Conservation (phyloP, 345 rosid genomes). For the Aquilaria sinensis region DNA sequence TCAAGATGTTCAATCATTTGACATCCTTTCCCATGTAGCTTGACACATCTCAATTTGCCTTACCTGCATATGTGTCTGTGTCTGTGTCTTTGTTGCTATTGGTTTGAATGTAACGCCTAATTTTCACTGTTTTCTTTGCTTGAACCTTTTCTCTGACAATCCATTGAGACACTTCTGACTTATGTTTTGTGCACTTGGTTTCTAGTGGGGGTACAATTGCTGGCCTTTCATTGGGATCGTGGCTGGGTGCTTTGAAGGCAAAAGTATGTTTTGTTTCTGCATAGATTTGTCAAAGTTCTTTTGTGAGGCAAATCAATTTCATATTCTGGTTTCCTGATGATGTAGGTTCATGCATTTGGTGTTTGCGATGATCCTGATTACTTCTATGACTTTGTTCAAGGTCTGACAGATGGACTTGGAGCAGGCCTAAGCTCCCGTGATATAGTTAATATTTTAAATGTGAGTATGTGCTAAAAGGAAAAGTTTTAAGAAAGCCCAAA, state of each 20-base stretch:
- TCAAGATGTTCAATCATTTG: no score
- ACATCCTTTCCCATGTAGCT: no score
- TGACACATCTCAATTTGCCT: no score
- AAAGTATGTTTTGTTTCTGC: slow-evolving; percentile 38
- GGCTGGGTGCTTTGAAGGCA: slow-evolving; percentile 69
- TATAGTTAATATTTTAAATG: slow-evolving; percentile 60
- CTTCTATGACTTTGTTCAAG: slow-evolving; percentile 82
- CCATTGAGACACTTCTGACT: not conserved
- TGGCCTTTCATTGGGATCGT: slow-evolving; percentile 79
- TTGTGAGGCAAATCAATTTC: slow-evolving; percentile 1
- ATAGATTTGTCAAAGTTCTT: slow-evolving; percentile 2
- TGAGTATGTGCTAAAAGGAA: slow-evolving; percentile 25
- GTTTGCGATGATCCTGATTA: slow-evolving; percentile 94
- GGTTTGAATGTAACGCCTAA: not conserved
- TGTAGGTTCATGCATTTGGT: slow-evolving; percentile 88
- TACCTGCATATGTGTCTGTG: no score
- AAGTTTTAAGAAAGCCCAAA: no score
- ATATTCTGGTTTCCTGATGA: not conserved
- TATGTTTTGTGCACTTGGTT: slow-evolving; percentile 16
- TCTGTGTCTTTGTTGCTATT: no score
- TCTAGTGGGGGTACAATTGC: slow-evolving; percentile 87
- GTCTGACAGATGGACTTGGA: slow-evolving; percentile 67
- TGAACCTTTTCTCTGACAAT: not conserved
- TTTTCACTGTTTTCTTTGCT: not conserved
- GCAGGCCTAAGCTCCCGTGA: slow-evolving; percentile 70